phyloP scores from a whole-genome alignment of 1,284 basidiomycete genomes.

The Malassezia pachydermatis region DNA sequence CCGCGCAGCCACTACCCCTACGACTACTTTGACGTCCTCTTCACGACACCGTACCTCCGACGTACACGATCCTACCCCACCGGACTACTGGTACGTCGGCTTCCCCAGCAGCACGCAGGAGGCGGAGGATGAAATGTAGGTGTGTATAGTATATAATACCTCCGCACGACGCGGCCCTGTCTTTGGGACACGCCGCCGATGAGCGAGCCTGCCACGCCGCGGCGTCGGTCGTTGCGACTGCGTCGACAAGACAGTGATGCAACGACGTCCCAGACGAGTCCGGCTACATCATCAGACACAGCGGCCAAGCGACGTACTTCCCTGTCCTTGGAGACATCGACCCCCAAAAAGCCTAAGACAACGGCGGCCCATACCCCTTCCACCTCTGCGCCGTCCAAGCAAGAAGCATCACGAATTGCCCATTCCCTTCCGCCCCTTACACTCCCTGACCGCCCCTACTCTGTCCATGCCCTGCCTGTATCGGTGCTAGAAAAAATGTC shows the following conservation, averaged over 20 bases:
- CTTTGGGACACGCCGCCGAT: not conserved
- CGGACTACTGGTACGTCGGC: constrained; percentile 16
- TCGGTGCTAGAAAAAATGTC: constrained; percentile 21
- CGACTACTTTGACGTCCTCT: too few species aligned
- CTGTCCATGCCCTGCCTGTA: constrained; percentile 24
- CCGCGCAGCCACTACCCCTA: not conserved
- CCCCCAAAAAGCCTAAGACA: not conserved
- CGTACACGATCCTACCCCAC: constrained; percentile 12
- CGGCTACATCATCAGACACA: too few species aligned
- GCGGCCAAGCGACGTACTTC: not conserved
- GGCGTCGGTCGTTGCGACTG: not conserved
- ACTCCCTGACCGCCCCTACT: constrained; percentile 27
- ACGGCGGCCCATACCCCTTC: not conserved
- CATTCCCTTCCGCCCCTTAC: constrained; percentile 23
- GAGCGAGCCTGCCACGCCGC: not conserved
- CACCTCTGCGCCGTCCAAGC: not conserved
- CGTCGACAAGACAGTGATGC: too few species aligned
- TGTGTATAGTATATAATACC: constrained; percentile 9
- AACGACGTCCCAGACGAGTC: too few species aligned
- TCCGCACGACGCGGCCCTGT: too few species aligned
- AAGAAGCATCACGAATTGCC: constrained; percentile 17
- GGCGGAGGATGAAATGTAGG: constrained; percentile 1
- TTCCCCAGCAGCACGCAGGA: constrained; percentile 11
- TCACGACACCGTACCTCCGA: constrained; percentile 4
- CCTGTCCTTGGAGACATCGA: not conserved